A percentile compares a stretch with the other conserved stretches of the same genome.
Evolutionary conservation across 2,329 filamentous ascomycete genomes (phyloP).

Genomic region (Beauveria varroae): DNA sequence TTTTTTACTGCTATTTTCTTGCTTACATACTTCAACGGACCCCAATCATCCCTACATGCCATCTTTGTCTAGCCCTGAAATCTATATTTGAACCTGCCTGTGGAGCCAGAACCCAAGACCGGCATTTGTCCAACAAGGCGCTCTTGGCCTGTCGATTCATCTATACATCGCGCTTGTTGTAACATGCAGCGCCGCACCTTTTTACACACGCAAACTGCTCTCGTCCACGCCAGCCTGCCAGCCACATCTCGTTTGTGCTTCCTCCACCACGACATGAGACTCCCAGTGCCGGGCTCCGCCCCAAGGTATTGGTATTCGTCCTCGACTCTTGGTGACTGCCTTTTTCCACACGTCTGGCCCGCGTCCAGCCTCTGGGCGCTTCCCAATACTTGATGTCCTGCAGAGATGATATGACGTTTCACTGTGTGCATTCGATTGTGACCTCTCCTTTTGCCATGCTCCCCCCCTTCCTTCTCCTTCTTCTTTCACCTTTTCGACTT

Average conservation of each 20-base stretch:
- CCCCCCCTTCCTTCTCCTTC: background rate
- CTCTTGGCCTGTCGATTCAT: constrained; percentile 3
- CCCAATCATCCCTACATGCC: too few relatives aligned
- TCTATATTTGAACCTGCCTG: constrained; percentile 3
- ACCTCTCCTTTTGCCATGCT: background rate
- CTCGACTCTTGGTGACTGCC: background rate
- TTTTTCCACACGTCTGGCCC: background rate
- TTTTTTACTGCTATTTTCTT: too few relatives aligned
- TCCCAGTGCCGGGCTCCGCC: too few relatives aligned
- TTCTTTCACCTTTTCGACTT: constrained; percentile 6
- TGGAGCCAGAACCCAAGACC: background rate
- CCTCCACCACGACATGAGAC: too few relatives aligned
- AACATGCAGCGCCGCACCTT: constrained; percentile 4
- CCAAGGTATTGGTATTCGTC: too few relatives aligned
- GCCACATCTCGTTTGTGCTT: background rate
- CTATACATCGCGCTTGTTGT: constrained; percentile 3
- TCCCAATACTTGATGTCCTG: background rate
- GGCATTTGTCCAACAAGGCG: background rate
- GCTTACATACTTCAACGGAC: too few relatives aligned
- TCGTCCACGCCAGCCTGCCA: background rate
- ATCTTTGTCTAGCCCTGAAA: background rate
- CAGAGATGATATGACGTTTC: background rate
- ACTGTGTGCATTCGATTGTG: background rate
- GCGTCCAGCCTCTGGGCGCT: background rate
- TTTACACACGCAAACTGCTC: background rate